Base-by-base conservation (phyloP, 1,284 basidiomycete species). In the Takashimella koratensis region DNA sequence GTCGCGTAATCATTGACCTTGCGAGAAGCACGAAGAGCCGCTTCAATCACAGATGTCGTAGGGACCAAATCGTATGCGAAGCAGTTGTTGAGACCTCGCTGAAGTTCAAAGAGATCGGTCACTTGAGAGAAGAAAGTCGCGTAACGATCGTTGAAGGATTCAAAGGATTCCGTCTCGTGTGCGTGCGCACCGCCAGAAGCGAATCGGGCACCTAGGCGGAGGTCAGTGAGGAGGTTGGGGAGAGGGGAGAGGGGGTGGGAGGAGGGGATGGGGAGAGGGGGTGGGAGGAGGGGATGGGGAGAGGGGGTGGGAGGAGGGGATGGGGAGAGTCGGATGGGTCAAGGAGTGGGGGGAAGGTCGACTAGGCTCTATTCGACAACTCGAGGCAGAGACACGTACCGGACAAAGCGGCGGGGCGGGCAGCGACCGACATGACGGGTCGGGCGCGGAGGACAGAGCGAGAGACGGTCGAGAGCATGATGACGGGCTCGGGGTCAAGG, bases 31-130 rank as follows among this genome's bases (percentile, higher is more conserved):
- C 86, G 84, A 61, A 98, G 81, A 41, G 94, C 94, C 58, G 88
- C 87, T 79, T 94, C 91, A 59, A 97, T 81, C 66, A 98, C 92
- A 54, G 83, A 79, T 45, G 90, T 85, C 8, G 91, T 86, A 43
- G 95, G 95, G 23, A 98, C 96, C 60, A 98, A 84, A 77, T 98
- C 95, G 78, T 98, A 95, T 1, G 95, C 90, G 75, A 98, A 98
- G 79, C 92, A 96, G 83, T 98, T 98, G 84, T 98, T 98, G 66
- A 98, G 82, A 45, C 95, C 95, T 57, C 95, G 88, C 79, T 97
- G 92, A 63, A 95, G 87, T 81, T 98, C 94, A 74, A 98, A 98
- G 59, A 96, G 84, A 80, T 98, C 95, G 74, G 92, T 85, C 49
- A 93, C 92, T 51, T 84, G 83, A 71, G 88, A 80, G 82, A 98